phyloP scores from a whole-genome alignment of 495 filamentous ascomycete genomes.

The Amorphotheca resinae region DNA sequence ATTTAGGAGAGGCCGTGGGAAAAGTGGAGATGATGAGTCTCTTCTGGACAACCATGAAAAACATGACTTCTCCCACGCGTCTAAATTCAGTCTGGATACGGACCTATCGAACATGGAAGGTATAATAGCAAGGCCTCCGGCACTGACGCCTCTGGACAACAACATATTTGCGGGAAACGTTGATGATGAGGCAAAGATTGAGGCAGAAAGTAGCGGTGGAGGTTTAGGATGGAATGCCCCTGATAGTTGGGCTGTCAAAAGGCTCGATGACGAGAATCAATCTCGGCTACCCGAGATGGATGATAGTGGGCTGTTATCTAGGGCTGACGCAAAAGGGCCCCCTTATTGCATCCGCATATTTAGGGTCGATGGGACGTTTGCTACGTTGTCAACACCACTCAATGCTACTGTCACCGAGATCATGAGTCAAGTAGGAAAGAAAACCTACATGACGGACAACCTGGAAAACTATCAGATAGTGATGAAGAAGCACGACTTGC shows the following conservation, averaged over 20 bases:
- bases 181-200: constrained; percentile 30
- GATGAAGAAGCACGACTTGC: constrained; percentile 83
- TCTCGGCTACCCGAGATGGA: constrained; percentile 46
- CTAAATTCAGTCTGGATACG: constrained; percentile 64
- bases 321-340: constrained; percentile 49
- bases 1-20: constrained; percentile 32
- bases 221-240: constrained; percentile 67
- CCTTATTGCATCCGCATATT: constrained; percentile 94
- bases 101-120: constrained; percentile 75
- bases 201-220: constrained; percentile 27
- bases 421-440: constrained; percentile 70
- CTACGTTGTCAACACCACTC: constrained; percentile 68
- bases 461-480: constrained; percentile 91
- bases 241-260: constrained; percentile 85
- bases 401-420: constrained; percentile 78
- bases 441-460: constrained; percentile 81
- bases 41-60: constrained; percentile 31
- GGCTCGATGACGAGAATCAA: constrained; percentile 50
- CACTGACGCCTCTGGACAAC: constrained; percentile 47
- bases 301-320: constrained; percentile 40
- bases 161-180: constrained; percentile 39
- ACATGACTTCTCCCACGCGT: constrained; percentile 32
- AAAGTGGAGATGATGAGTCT: constrained; percentile 18
- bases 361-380: constrained; percentile 84
- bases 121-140: constrained; percentile 56